These are phyloP conservation scores for Schizosaccharomyces osmophilus DNA, from an alignment of 805 yeast species.

Conservation along the genomic window DNA sequence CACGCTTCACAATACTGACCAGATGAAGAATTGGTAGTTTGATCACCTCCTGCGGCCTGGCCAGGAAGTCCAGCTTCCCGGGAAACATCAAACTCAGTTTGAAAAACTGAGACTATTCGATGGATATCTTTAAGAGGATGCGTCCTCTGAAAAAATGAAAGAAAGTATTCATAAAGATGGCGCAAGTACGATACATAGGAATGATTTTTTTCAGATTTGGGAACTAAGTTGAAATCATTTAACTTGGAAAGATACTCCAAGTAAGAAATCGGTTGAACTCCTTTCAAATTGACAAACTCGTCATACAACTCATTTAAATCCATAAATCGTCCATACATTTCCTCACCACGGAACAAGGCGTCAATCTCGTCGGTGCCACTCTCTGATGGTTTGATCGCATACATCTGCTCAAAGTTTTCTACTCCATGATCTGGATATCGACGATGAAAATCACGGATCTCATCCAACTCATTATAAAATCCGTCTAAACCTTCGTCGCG, in stretches of 20 bases:
- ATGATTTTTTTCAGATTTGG: conserved; percentile 9
- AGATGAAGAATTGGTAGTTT: conserved; percentile 1
- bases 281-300: conserved; percentile 26
- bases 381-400: conserved; percentile 16
- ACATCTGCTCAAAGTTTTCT: conserved; percentile 10
- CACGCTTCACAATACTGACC: conserved; percentile 36
- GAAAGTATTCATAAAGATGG: conserved; percentile 26
- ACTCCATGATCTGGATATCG: conserved; percentile 14
- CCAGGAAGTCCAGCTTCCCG: conserved; percentile 9
- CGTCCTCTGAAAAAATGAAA: conserved; percentile 21
- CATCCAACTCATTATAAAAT: conserved; percentile 18
- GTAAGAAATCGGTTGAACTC: conserved; percentile 18
- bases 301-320: conserved; percentile 32
- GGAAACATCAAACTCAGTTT: conserved; percentile 10
- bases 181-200: conserved; percentile 24
- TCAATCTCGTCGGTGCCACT: conserved; percentile 15
- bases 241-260: conserved; percentile 26
- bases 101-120: conserved; percentile 11
- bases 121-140: conserved; percentile 26
- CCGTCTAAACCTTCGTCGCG: conserved; percentile 11
- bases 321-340: conserved; percentile 36
- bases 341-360: conserved; percentile 30
- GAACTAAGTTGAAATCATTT: conserved; percentile 17
- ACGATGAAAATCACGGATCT: conserved; percentile 14
- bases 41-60: conserved; percentile 6